Percentiles rank a stretch among this genome's conserved stretches.
Evolutionary conservation across 2,329 filamentous ascomycete genomes (phyloP).

Genomic region (Fusarium pseudocircinatum): DNA sequence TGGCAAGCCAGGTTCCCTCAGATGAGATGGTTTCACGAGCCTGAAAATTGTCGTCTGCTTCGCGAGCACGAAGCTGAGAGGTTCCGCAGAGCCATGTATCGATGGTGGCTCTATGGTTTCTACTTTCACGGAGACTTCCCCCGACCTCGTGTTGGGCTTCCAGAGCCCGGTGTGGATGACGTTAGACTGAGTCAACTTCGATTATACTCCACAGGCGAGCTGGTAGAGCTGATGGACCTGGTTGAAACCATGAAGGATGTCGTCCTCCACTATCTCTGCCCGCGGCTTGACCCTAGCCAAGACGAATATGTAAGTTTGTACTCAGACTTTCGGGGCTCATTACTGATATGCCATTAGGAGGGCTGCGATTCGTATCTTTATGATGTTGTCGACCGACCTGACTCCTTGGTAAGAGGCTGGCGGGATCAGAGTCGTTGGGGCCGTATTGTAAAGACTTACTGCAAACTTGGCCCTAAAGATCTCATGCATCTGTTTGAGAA

Average conservation of each 20-base stretch:
- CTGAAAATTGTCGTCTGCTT: slow-evolving; percentile 57
- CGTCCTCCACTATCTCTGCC: slow-evolving; percentile 58
- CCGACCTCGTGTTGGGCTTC: slow-evolving; percentile 50
- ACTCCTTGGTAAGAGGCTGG: slow-evolving; percentile 49
- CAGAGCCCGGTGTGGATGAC: slow-evolving; percentile 53
- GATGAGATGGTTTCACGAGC: slow-evolving; percentile 58
- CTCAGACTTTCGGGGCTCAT: not conserved
- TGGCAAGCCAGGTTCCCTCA: slow-evolving; percentile 55
- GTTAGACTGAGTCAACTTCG: slow-evolving; percentile 56
- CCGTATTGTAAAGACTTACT: slow-evolving; percentile 55
- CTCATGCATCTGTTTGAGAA: slow-evolving; percentile 61
- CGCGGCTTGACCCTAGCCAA: slow-evolving; percentile 53
- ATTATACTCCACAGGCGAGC: slow-evolving; percentile 54
- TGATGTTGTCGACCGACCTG: slow-evolving; percentile 40
- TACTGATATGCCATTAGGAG: slow-evolving; percentile 28
- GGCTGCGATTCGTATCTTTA: slow-evolving; percentile 34
- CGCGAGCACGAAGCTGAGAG: slow-evolving; percentile 54
- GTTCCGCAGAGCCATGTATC: slow-evolving; percentile 60
- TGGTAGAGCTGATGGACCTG: slow-evolving; percentile 58
- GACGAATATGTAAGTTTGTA: slow-evolving; percentile 45
- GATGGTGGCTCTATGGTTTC: slow-evolving; percentile 64
- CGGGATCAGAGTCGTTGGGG: slow-evolving; percentile 50
- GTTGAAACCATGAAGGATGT: slow-evolving; percentile 57
- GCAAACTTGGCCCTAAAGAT: slow-evolving; percentile 61
- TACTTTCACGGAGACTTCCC: slow-evolving; percentile 60